phyloP scores from a whole-genome alignment of 1,284 basidiomycete genomes.

The Tilletia horrida region DNA sequence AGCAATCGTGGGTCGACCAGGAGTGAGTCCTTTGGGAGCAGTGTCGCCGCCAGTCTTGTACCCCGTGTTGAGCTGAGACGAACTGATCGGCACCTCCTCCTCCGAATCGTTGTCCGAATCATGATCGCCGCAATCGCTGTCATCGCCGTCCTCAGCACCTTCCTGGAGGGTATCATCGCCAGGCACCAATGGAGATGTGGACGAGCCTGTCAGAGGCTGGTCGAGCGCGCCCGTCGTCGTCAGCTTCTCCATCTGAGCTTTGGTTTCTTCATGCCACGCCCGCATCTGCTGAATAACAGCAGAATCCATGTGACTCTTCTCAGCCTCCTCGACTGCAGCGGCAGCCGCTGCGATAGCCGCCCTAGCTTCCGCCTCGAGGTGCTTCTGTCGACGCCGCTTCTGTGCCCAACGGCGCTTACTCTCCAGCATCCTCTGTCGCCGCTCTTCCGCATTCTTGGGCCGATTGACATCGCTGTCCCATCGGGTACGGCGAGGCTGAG shows the following conservation, averaged over 20 bases:
- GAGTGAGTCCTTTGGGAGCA: background rate
- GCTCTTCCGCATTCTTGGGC: slow-evolving; percentile 59
- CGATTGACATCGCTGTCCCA: slow-evolving; percentile 62
- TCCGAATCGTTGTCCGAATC: background rate
- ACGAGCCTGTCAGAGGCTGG: too few relatives aligned
- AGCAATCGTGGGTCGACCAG: slow-evolving; percentile 1
- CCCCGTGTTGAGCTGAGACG: background rate
- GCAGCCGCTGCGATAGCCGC: slow-evolving; percentile 11
- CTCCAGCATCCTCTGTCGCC: slow-evolving; percentile 59
- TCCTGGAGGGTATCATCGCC: too few relatives aligned
- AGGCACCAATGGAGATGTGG: too few relatives aligned
- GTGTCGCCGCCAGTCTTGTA: background rate
- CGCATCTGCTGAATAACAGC: slow-evolving; percentile 14
- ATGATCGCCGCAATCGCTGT: slow-evolving; percentile 6
- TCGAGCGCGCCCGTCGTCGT: too few relatives aligned
- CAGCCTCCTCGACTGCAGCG: slow-evolving; percentile 18
- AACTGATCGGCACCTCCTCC: background rate
- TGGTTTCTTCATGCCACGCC: slow-evolving; percentile 10
- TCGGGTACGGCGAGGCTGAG: slow-evolving; percentile 60
- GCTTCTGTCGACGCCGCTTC: slow-evolving; percentile 56
- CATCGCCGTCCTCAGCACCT: background rate
- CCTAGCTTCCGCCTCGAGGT: slow-evolving; percentile 31
- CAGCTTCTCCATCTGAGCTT: background rate
- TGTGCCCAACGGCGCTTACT: slow-evolving; percentile 61
- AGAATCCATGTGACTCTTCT: slow-evolving; percentile 1